These are phyloP conservation scores for Colletotrichum eremochloae DNA, from an alignment of 2,329 filamentous ascomycete species.

Conservation along the genomic window DNA sequence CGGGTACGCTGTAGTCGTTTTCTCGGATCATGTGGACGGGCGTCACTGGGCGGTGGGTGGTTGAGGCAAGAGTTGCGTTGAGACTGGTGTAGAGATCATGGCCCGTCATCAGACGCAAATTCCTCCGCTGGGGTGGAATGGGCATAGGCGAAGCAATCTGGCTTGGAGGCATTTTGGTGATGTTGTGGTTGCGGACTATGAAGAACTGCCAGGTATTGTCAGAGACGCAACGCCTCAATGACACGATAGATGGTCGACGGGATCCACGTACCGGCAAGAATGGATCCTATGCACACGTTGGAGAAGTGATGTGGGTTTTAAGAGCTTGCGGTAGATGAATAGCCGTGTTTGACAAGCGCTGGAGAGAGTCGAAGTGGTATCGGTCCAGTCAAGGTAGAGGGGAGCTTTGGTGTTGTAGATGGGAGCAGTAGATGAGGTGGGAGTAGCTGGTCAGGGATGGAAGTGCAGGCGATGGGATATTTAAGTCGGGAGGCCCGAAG, in stretches of 20 bases:
- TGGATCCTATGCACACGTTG: slow-evolving; percentile 10
- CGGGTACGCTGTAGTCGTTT: slow-evolving; percentile 74
- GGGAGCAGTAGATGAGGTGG: slow-evolving; percentile 18
- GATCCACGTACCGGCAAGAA: slow-evolving; percentile 19
- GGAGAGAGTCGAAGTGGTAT: slow-evolving; percentile 17
- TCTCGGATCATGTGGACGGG: slow-evolving; percentile 67
- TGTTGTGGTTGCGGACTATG: slow-evolving; percentile 3
- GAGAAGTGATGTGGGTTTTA: slow-evolving; percentile 18
- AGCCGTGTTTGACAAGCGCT: slow-evolving; percentile 17
- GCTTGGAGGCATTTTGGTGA: slow-evolving; percentile 56
- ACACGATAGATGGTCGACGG: background rate
- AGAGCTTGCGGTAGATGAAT: slow-evolving; percentile 4
- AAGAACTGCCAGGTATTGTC: slow-evolving; percentile 1
- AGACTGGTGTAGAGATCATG: slow-evolving; percentile 68
- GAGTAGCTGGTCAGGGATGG: background rate
- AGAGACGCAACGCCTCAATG: slow-evolving; percentile 7
- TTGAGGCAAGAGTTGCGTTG: slow-evolving; percentile 63
- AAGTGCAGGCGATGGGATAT: slow-evolving; percentile 37
- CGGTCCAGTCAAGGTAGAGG: slow-evolving; percentile 13
- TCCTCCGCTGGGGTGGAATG: slow-evolving; percentile 61
- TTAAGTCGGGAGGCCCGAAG: slow-evolving; percentile 26
- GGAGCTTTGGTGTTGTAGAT: slow-evolving; percentile 14
- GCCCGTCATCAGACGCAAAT: slow-evolving; percentile 58
- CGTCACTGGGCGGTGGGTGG: slow-evolving; percentile 58
- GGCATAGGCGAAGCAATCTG: slow-evolving; percentile 62